phyloP scores from a whole-genome alignment of 495 filamentous ascomycete species.

The Penicillium steckii region DNA sequence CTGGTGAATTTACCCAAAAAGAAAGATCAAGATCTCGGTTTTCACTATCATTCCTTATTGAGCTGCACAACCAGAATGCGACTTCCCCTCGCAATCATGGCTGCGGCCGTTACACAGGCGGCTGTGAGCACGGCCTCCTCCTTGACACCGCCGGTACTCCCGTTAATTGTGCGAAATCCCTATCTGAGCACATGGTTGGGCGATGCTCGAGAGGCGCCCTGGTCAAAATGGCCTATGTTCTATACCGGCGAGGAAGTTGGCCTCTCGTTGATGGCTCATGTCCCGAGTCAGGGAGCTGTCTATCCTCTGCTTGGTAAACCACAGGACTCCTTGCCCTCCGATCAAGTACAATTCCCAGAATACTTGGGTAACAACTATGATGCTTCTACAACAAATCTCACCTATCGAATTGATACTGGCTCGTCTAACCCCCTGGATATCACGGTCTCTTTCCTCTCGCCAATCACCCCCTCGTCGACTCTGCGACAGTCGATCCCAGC shows the following conservation, averaged over 20 bases:
- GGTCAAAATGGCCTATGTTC: slow-evolving; percentile 93
- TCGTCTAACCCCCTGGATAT: slow-evolving; percentile 50
- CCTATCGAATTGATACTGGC: slow-evolving; percentile 63
- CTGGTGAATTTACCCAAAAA: no score
- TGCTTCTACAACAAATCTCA: slow-evolving; percentile 89
- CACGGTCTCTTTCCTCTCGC: slow-evolving; percentile 83
- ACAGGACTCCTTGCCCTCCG: slow-evolving; percentile 67
- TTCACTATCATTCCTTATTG: not conserved
- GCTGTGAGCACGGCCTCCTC: slow-evolving; percentile 40
- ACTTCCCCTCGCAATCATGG: slow-evolving; percentile 33
- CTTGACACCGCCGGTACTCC: slow-evolving; percentile 77
- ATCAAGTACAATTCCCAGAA: slow-evolving; percentile 64
- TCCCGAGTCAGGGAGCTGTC: slow-evolving; percentile 67
- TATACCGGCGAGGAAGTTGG: slow-evolving; percentile 87
- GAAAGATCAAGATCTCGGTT: not conserved
- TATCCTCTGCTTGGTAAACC: slow-evolving; percentile 86
- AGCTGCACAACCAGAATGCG: slow-evolving; percentile 32
- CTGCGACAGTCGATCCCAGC: slow-evolving; percentile 89
- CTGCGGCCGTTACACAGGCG: slow-evolving; percentile 34
- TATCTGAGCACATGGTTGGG: slow-evolving; percentile 89
- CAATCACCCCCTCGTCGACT: slow-evolving; percentile 89
- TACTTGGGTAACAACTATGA: slow-evolving; percentile 85
- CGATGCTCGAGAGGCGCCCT: slow-evolving; percentile 77
- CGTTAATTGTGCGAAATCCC: slow-evolving; percentile 85
- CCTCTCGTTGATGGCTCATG: slow-evolving; percentile 73